These are phyloP conservation scores for Penicillium samsonianum DNA, from an alignment of 495 filamentous ascomycete genomes.

Conservation along the genomic window DNA sequence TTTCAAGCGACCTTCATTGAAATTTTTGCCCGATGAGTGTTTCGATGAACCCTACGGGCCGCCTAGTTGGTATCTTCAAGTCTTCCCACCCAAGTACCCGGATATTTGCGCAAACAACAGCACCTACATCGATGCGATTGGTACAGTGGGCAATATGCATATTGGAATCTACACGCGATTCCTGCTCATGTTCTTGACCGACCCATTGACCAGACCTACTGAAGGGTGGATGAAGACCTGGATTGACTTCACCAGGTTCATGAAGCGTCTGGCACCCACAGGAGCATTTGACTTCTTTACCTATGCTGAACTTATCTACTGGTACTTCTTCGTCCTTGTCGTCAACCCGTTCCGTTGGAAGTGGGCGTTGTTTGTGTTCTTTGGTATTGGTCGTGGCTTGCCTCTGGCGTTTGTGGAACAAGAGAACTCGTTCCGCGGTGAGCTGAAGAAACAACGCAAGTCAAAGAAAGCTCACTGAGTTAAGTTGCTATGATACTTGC, in stretches of 20 bases:
- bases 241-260: slow-evolving; percentile 79
- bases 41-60: slow-evolving; percentile 72
- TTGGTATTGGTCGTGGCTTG: slow-evolving; percentile 66
- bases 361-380: slow-evolving; percentile 72
- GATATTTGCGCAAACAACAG: slow-evolving; percentile 78
- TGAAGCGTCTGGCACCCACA: slow-evolving; percentile 69
- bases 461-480: background rate
- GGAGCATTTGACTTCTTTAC: slow-evolving; percentile 86
- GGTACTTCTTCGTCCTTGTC: slow-evolving; percentile 75
- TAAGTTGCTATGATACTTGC: background rate
- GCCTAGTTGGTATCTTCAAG: slow-evolving; percentile 86
- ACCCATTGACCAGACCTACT: slow-evolving; percentile 71
- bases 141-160: slow-evolving; percentile 79
- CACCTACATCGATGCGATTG: slow-evolving; percentile 81
- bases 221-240: slow-evolving; percentile 77
- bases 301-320: slow-evolving; percentile 79
- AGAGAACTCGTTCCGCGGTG: slow-evolving; percentile 55
- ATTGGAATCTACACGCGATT: slow-evolving; percentile 88
- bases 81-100: slow-evolving; percentile 65
- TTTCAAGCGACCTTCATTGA: slow-evolving; percentile 69
- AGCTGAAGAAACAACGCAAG: slow-evolving; percentile 34
- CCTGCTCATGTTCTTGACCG: slow-evolving; percentile 80
- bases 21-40: slow-evolving; percentile 69
- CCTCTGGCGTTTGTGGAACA: slow-evolving; percentile 64
- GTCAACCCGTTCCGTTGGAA: slow-evolving; percentile 87